phyloP scores from a whole-genome alignment of 768 basidiomycete genomes.

The Rhodotorula graminis region DNA sequence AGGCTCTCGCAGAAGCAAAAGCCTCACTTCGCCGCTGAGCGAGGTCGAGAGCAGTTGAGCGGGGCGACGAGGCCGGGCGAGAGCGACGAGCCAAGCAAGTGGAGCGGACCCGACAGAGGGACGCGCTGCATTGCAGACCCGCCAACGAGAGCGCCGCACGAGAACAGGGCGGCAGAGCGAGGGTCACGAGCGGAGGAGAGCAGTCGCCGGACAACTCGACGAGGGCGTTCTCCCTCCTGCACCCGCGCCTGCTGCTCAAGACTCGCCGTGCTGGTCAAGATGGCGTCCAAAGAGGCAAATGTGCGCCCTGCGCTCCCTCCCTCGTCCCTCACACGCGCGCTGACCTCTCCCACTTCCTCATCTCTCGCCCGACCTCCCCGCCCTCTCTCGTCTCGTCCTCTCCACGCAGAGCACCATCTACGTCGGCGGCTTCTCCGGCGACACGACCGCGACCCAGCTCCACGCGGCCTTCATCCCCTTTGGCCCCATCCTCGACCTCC shows the following conservation, averaged over 20 bases:
- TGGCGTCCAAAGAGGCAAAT: neutral
- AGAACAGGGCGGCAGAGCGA: no score
- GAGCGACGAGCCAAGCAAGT: no score
- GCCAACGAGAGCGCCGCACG: no score
- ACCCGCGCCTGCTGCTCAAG: no score
- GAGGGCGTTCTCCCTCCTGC: no score
- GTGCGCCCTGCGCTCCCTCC: neutral
- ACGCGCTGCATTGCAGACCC: no score
- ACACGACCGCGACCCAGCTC: conserved; percentile 65
- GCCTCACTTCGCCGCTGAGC: no score
- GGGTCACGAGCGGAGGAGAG: no score
- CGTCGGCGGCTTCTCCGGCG: conserved; percentile 40
- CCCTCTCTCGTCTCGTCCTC: neutral
- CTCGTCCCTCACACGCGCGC: neutral
- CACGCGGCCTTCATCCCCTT: conserved; percentile 80
- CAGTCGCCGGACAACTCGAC: neutral
- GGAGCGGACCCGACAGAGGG: no score
- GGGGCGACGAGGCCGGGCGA: no score
- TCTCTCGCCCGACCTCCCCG: neutral
- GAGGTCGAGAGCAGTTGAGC: no score
- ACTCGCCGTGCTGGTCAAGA: neutral
- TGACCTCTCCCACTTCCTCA: neutral
- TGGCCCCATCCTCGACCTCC: conserved; percentile 89
- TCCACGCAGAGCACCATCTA: conserved; percentile 45
- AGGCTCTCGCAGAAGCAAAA: no score